A percentile compares a stretch with the other conserved stretches of the same genome.
Evolutionary conservation across 2,329 filamentous ascomycete genomes (phyloP).

Genomic region (Basipetospora chlamydospora): DNA sequence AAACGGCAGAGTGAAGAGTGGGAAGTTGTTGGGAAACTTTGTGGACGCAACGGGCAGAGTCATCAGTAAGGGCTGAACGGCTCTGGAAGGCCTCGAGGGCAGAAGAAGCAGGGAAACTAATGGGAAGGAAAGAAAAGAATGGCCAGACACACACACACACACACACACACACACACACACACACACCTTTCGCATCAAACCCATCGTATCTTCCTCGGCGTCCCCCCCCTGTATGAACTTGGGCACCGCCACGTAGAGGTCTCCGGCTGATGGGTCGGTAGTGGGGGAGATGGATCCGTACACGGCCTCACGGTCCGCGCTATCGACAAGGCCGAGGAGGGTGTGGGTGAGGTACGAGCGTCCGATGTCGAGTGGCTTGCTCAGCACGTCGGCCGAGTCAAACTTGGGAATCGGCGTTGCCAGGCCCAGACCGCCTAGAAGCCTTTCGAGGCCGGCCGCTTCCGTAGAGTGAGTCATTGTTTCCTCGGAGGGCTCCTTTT

Average conservation of each 20-base stretch:
- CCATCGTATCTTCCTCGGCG: neutral
- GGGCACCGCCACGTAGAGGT: neutral
- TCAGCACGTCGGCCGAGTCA: neutral
- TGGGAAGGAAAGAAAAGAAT: too few species aligned
- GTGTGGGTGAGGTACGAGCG: neutral
- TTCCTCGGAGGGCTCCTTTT: too few species aligned
- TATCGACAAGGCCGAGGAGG: neutral
- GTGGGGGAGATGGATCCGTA: neutral
- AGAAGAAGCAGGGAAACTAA: neutral
- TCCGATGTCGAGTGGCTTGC: neutral
- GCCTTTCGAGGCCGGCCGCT: neutral
- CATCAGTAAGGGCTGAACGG: too few species aligned
- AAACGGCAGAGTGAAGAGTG: too few species aligned
- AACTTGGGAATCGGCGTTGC: neutral
- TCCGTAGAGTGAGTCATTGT: too few species aligned
- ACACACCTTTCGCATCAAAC: neutral
- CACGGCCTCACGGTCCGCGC: neutral
- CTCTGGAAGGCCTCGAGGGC: neutral
- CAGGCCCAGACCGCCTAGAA: neutral
- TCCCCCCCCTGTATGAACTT: neutral
- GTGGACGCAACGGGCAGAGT: too few species aligned
- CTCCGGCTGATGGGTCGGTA: neutral
- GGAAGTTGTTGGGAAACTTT: too few species aligned
- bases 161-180: too few species aligned
- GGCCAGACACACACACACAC: too few species aligned